Evolutionary conservation across 129 eudicot species (phyloP).

Genomic region (Daucus carota): DH1_v3.0 NC_030383.2:12760001-12760500

Average conservation of each 20-base stretch:
- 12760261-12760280: slow-evolving; percentile 50
- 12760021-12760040: slow-evolving; percentile 84
- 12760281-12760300: slow-evolving; percentile 88
- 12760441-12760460: slow-evolving; percentile 74
- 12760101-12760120: slow-evolving; percentile 51
- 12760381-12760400: slow-evolving; percentile 64
- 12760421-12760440: slow-evolving; percentile 53
- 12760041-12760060: slow-evolving; percentile 82
- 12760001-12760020: slow-evolving; percentile 84
- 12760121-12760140: not conserved
- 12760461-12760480: slow-evolving; percentile 67
- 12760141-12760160: not conserved
- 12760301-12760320: not conserved
- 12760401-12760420: slow-evolving; percentile 61
- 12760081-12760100: slow-evolving; percentile 66
- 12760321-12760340: not conserved
- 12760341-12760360: not conserved
- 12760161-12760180: slow-evolving; percentile 6
- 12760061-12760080: slow-evolving; percentile 75
- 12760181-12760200: slow-evolving; percentile 88
- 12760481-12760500: slow-evolving; percentile 55
- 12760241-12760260: slow-evolving; percentile 40
- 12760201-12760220: slow-evolving; percentile 40
- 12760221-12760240: slow-evolving; percentile 55
- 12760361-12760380: slow-evolving; percentile 30